Percentiles rank a stretch among this genome's conserved stretches.
Conservation (phyloP, 2,329 filamentous ascomycete genomes). For the Mariannaea sp. region DNA sequence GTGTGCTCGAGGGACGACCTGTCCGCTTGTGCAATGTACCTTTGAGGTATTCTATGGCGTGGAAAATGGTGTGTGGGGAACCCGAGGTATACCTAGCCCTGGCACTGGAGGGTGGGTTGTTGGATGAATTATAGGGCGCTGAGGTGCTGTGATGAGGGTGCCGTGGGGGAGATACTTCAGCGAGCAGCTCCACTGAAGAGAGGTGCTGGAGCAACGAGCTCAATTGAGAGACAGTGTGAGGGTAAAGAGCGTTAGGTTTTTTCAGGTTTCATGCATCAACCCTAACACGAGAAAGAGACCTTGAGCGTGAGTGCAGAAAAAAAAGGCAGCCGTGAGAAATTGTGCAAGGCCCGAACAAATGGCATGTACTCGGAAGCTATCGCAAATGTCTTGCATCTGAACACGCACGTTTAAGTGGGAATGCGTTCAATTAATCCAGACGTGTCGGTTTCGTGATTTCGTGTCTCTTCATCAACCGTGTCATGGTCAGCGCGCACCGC, state of each 20-base stretch:
- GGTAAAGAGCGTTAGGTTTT: no score
- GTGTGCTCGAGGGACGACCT: conserved; percentile 6
- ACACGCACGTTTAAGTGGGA: conserved; percentile 25
- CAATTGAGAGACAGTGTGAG: conserved; percentile 6
- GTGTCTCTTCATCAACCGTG: conserved; percentile 39
- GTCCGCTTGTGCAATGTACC: conserved; percentile 17
- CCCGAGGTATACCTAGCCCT: conserved; percentile 24
- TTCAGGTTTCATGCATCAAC: no score
- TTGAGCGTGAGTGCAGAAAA: not conserved
- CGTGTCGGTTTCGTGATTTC: conserved; percentile 54
- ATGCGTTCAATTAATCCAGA: conserved; percentile 44
- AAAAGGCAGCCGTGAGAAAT: no score
- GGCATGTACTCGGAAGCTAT: no score
- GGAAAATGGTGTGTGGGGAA: conserved; percentile 17
- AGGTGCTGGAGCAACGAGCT: conserved; percentile 12
- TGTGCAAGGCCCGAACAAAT: not conserved
- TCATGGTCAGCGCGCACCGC: conserved; percentile 31
- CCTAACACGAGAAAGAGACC: no score
- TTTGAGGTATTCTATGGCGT: conserved; percentile 10
- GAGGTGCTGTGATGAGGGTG: conserved; percentile 6
- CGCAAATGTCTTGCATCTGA: not conserved
- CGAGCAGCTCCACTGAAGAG: conserved; percentile 21
- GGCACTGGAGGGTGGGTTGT: conserved; percentile 9
- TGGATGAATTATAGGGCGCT: not conserved
- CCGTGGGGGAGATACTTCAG: conserved; percentile 17